Percentiles rank a stretch among this genome's conserved stretches.
Evolutionary conservation across 75 land plant genomes (phyloP).

Genomic region (Pinus tabuliformis): DNA sequence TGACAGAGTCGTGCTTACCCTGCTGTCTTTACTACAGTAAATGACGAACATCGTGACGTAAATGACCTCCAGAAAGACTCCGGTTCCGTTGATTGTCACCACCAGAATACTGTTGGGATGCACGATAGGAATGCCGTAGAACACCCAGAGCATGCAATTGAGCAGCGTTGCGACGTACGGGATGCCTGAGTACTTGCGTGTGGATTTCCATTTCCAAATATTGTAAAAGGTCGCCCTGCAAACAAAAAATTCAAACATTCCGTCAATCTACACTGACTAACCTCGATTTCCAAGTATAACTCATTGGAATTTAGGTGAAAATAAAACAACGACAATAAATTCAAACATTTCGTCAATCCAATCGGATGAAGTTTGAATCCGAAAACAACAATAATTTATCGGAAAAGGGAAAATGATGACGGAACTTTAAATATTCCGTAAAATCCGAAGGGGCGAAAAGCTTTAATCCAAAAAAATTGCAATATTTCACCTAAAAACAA

Average conservation of each 20-base stretch:
- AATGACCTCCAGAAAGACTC: slow-evolving; percentile 42
- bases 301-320: neutral
- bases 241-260: neutral
- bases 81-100: slow-evolving; percentile 71
- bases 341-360: neutral
- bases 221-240: slow-evolving; percentile 64
- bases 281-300: neutral
- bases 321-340: neutral
- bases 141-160: slow-evolving; percentile 78
- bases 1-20: neutral
- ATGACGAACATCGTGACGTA: slow-evolving; percentile 43
- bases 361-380: too few relatives aligned
- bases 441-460: neutral
- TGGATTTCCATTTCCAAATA: slow-evolving; percentile 44
- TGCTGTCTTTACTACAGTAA: neutral
- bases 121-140: slow-evolving; percentile 76
- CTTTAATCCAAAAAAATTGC: neutral
- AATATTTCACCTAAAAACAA: neutral
- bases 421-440: neutral
- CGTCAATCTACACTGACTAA: neutral
- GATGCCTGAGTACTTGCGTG: slow-evolving; percentile 53
- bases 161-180: slow-evolving; percentile 69
- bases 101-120: slow-evolving; percentile 60
- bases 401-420: neutral
- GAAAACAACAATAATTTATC: too few relatives aligned